These are phyloP conservation scores for Biscogniauxia mediterranea DNA, from an alignment of 2,329 filamentous ascomycete species.

Conservation along the genomic window DNA sequence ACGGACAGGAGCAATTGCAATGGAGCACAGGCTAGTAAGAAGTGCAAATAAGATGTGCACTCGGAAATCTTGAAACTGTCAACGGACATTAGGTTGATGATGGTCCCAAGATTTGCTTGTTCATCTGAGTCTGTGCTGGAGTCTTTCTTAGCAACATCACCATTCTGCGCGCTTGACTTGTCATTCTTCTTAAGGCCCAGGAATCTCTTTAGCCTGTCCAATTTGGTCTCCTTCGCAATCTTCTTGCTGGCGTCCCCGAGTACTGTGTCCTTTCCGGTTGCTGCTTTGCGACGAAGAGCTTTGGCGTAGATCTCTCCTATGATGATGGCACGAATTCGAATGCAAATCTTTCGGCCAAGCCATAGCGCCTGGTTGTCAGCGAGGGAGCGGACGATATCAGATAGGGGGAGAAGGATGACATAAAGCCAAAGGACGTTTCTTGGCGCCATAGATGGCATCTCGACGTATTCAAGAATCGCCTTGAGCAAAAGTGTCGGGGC, in stretches of 20 bases:
- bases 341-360: slow-evolving; percentile 92
- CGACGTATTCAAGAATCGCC: slow-evolving; percentile 91
- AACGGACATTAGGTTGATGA: slow-evolving; percentile 99
- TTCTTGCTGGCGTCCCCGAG: slow-evolving; percentile 58
- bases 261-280: slow-evolving; percentile 71
- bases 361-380: slow-evolving; percentile 85
- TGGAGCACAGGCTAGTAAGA: slow-evolving; percentile 87
- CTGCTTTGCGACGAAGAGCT: slow-evolving; percentile 85
- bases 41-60: slow-evolving; percentile 91
- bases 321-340: slow-evolving; percentile 88
- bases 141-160: slow-evolving; percentile 31
- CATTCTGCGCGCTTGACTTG: slow-evolving; percentile 39
- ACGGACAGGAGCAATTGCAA: slow-evolving; percentile 83
- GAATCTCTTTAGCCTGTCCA: slow-evolving; percentile 52
- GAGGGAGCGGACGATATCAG: slow-evolving; percentile 78
- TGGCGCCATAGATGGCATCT: slow-evolving; percentile 72
- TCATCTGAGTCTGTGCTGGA: slow-evolving; percentile 51
- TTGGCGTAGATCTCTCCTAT: slow-evolving; percentile 98
- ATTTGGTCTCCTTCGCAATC: slow-evolving; percentile 36
- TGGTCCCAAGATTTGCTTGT: slow-evolving; percentile 92
- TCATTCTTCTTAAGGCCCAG: slow-evolving; percentile 62
- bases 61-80: slow-evolving; percentile 99
- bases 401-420: slow-evolving; percentile 83
- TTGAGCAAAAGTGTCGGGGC: slow-evolving; percentile 87
- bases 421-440: slow-evolving; percentile 93